These are phyloP conservation scores for Halenospora varia DNA, from an alignment of 495 filamentous ascomycete species.

Conservation along the genomic window DNA sequence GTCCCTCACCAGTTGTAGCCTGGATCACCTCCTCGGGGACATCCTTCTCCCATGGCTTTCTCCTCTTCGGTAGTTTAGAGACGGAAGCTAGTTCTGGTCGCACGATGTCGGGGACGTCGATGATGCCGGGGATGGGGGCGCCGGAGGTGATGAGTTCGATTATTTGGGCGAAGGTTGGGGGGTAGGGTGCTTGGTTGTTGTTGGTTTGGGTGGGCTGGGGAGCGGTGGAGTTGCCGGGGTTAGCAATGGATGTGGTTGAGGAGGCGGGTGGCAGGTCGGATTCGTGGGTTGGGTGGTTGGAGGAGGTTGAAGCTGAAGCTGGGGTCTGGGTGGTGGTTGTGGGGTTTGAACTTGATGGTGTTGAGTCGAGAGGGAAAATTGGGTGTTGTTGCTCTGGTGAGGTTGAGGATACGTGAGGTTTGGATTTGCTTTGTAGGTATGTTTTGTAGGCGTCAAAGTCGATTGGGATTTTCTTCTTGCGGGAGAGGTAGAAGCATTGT, in stretches of 20 bases:
- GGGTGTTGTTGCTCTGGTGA: neutral
- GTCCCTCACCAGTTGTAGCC: constrained; percentile 7
- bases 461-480: constrained; percentile 24
- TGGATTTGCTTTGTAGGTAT: constrained; percentile 12
- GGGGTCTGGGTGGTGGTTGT: neutral
- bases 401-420: neutral
- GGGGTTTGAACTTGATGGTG: neutral
- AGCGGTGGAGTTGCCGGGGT: neutral
- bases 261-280: neutral
- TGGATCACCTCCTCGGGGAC: constrained; percentile 20
- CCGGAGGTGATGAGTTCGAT: constrained; percentile 83
- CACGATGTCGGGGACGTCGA: constrained; percentile 81
- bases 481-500: constrained; percentile 41
- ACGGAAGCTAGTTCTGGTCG: constrained; percentile 60
- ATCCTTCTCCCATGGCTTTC: constrained; percentile 78
- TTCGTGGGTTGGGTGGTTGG: neutral
- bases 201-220: no score
- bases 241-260: neutral
- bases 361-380: neutral
- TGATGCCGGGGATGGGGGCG: constrained; percentile 83
- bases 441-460: constrained; percentile 26
- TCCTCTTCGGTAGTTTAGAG: constrained; percentile 46
- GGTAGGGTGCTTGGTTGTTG: constrained; percentile 54
- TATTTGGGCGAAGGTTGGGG: constrained; percentile 82
- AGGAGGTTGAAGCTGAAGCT: neutral